Percentiles rank a stretch among this genome's conserved stretches.
phyloP scores from a whole-genome alignment of 163 green algal genomes.

The Scenedesmus sp. region DNA sequence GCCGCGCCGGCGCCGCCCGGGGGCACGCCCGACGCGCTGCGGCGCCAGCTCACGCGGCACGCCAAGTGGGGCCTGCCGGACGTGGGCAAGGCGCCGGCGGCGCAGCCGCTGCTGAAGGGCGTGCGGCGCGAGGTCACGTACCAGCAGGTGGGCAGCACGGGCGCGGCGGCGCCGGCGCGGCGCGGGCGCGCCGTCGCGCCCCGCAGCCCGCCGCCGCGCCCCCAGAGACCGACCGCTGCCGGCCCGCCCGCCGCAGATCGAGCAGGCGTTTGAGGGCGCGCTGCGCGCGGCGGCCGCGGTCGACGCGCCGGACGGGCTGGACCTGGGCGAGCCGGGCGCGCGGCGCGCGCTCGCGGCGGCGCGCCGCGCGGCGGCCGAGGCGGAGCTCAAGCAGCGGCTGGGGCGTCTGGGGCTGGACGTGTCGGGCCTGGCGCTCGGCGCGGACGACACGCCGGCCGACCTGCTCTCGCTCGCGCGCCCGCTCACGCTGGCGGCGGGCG shows the following conservation, averaged over 20 bases:
- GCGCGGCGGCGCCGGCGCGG: background rate
- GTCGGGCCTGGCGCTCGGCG: background rate
- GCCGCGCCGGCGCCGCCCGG: background rate
- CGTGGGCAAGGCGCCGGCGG: conserved; percentile 24
- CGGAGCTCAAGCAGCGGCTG: conserved; percentile 22
- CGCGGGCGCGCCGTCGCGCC: no score
- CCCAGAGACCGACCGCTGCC: no score
- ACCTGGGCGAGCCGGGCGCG: background rate
- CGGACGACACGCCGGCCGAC: conserved; percentile 1
- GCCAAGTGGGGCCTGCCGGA: conserved; percentile 33
- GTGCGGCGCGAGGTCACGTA: conserved; percentile 28
- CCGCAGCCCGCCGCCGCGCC: no score
- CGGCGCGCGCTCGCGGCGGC: conserved; percentile 13
- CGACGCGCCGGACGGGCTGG: background rate
- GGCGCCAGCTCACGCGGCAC: background rate
- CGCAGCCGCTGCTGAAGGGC: conserved; percentile 15
- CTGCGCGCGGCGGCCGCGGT: conserved; percentile 22
- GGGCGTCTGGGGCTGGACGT: conserved; percentile 22
- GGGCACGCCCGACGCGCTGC: no score
- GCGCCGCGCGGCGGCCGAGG: conserved; percentile 17
- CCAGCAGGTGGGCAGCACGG: conserved; percentile 15
- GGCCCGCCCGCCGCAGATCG: conserved; percentile 23
- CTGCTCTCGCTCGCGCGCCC: conserved; percentile 36
- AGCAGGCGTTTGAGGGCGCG: conserved; percentile 31
- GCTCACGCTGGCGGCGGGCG: no score